Percentiles rank a stretch among this genome's conserved stretches.
These are phyloP conservation scores for Mycena vulgaris DNA, from an alignment of 768 basidiomycete species.

Conservation along the genomic window DNA sequence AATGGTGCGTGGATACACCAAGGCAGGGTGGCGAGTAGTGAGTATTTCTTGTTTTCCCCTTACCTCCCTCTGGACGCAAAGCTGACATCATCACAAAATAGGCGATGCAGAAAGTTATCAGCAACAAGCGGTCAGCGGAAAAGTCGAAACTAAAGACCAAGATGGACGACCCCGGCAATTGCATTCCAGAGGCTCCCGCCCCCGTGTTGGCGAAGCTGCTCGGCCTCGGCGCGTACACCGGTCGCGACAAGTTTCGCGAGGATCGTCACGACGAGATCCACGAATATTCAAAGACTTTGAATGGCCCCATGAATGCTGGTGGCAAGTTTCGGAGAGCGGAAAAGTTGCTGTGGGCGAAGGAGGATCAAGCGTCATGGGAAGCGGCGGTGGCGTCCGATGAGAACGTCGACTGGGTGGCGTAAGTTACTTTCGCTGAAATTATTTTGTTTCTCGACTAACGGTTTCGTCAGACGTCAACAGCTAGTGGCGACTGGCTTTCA, in stretches of 20 bases:
- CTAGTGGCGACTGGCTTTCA: conserved; percentile 12
- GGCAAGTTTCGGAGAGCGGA: conserved; percentile 23
- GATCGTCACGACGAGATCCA: too few relatives aligned
- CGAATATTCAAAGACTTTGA: background rate
- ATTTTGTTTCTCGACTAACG: background rate
- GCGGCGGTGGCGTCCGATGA: conserved; percentile 1
- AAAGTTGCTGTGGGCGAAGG: conserved; percentile 15
- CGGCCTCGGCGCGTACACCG: background rate
- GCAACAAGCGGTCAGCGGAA: background rate
- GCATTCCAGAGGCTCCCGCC: background rate
- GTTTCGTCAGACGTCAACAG: conserved; percentile 14
- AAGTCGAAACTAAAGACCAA: background rate
- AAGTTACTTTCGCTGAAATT: background rate
- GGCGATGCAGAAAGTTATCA: background rate
- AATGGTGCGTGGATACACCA: too few relatives aligned
- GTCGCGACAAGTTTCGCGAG: too few relatives aligned
- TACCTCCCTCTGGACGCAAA: background rate
- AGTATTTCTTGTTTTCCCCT: background rate
- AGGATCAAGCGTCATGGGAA: conserved; percentile 19
- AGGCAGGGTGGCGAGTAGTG: conserved; percentile 9
- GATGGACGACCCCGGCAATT: background rate
- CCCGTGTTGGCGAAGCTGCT: background rate
- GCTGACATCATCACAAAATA: background rate
- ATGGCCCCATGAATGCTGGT: conserved; percentile 17
- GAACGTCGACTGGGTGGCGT: conserved; percentile 29